phyloP scores from a whole-genome alignment of 2,329 filamentous ascomycete genomes.

The Emericellopsis cladophorae region DNA sequence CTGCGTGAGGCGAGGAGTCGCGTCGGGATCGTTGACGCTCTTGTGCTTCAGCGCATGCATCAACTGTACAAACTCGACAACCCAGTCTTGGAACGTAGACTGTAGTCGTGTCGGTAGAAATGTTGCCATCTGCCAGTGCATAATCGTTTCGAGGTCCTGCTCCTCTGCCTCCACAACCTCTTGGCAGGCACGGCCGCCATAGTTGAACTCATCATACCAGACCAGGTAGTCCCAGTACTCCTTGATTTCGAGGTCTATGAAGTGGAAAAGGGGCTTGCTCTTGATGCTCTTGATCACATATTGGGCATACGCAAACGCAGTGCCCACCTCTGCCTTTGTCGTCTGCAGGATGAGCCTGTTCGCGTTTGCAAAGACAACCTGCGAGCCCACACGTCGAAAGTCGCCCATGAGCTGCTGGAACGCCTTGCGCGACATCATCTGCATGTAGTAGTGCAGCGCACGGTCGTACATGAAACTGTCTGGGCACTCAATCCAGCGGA shows the following conservation, averaged over 20 bases:
- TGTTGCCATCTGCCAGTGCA: slow-evolving; percentile 95
- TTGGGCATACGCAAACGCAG: slow-evolving; percentile 91
- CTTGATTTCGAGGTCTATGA: slow-evolving; percentile 91
- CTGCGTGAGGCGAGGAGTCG: slow-evolving; percentile 44
- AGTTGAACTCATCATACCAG: slow-evolving; percentile 99
- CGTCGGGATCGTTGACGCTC: slow-evolving; percentile 29
- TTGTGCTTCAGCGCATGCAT: slow-evolving; percentile 77
- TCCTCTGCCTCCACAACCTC: slow-evolving; percentile 62
- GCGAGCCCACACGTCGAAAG: slow-evolving; percentile 87
- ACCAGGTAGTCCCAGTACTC: slow-evolving; percentile 99
- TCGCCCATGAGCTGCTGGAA: slow-evolving; percentile 95
- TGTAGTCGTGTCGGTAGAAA: slow-evolving; percentile 77
- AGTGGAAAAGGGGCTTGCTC: slow-evolving; percentile 88
- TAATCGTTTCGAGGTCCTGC: slow-evolving; percentile 77
- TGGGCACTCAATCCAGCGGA: slow-evolving; percentile 92
- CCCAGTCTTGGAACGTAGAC: slow-evolving; percentile 78
- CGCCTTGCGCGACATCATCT: slow-evolving; percentile 96
- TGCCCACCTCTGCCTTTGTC: slow-evolving; percentile 90
- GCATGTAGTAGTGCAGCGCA: slow-evolving; percentile 90
- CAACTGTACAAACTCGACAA: slow-evolving; percentile 85
- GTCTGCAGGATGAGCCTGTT: slow-evolving; percentile 88
- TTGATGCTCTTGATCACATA: slow-evolving; percentile 98
- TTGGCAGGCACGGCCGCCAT: slow-evolving; percentile 83
- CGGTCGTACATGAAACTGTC: slow-evolving; percentile 92
- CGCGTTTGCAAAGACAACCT: slow-evolving; percentile 87